Conservation (phyloP, 192 early-diverging fungal genomes). For the Coemansia sp. region DNA sequence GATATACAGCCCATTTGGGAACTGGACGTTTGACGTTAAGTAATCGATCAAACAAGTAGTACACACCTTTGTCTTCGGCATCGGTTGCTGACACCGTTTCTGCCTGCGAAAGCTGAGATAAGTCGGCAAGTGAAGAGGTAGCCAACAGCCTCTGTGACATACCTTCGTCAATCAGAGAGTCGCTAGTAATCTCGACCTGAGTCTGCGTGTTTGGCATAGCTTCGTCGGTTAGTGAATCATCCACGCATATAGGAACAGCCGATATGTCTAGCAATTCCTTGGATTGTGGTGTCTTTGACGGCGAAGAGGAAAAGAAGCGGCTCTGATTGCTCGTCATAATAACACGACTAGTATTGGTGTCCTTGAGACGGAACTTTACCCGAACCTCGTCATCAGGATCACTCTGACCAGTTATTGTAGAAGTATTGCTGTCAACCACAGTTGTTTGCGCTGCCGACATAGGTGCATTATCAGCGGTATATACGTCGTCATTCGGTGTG, state of each 20-base stretch:
- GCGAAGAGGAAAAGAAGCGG: conserved; percentile 26
- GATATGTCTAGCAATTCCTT: not conserved
- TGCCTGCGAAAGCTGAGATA: too few species aligned
- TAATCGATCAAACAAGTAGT: conserved; percentile 8
- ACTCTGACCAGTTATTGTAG: not conserved
- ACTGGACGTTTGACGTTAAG: not conserved
- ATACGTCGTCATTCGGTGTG: not conserved
- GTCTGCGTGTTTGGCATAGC: not conserved
- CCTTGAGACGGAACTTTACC: conserved; percentile 27
- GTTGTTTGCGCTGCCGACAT: not conserved
- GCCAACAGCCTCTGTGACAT: not conserved
- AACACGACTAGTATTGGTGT: conserved; percentile 1
- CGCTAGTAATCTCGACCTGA: not conserved
- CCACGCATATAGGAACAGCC: not conserved
- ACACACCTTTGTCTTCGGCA: conserved; percentile 2
- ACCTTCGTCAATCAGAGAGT: not conserved
- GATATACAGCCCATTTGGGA: not conserved
- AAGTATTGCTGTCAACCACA: not conserved
- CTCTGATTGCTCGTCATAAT: conserved; percentile 26
- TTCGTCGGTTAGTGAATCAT: too few species aligned
- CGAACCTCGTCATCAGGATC: conserved; percentile 2
- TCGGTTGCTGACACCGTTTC: not conserved
- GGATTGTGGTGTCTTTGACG: not conserved
- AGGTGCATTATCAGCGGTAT: not conserved
- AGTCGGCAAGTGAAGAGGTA: not conserved